Percentiles rank a stretch among this genome's conserved stretches.
Evolutionary conservation across 164 flowering plant species (phyloP).

Genomic region (Vitis cinerea): DNA sequence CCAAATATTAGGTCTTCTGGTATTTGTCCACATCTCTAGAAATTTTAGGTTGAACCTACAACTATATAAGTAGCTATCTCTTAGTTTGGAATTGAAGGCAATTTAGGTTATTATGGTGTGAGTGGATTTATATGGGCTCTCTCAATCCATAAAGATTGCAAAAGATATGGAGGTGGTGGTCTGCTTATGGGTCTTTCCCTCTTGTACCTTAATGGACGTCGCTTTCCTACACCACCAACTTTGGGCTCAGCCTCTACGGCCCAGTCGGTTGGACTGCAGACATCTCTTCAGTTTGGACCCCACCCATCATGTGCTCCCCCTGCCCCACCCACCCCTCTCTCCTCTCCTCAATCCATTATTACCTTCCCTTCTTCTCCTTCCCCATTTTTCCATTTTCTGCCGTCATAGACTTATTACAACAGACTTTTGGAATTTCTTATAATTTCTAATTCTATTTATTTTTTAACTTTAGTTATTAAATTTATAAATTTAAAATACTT

Average conservation of each 20-base stretch:
- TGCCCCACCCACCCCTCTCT: no score
- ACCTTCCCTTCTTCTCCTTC: no score
- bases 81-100: constrained; percentile 1
- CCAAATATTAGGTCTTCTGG: constrained; percentile 22
- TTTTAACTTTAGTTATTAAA: neutral
- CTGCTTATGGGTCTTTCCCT: neutral
- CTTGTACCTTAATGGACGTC: constrained; percentile 18
- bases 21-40: constrained; percentile 23
- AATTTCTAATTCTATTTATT: neutral
- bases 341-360: no score
- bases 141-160: constrained; percentile 1
- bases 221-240: constrained; percentile 15
- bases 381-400: no score
- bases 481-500: no score
- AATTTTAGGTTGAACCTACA: neutral
- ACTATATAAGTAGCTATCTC: neutral
- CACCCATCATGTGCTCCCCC: neutral
- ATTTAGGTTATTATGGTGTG: neutral
- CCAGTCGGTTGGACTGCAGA: constrained; percentile 26
- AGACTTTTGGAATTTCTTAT: neutral
- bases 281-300: constrained; percentile 14
- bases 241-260: constrained; percentile 16
- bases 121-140: neutral
- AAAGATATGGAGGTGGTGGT: constrained; percentile 5
- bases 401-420: no score